These are phyloP conservation scores for Penicillium herquei DNA, from an alignment of 495 filamentous ascomycete species.

Conservation along the genomic window DNA sequence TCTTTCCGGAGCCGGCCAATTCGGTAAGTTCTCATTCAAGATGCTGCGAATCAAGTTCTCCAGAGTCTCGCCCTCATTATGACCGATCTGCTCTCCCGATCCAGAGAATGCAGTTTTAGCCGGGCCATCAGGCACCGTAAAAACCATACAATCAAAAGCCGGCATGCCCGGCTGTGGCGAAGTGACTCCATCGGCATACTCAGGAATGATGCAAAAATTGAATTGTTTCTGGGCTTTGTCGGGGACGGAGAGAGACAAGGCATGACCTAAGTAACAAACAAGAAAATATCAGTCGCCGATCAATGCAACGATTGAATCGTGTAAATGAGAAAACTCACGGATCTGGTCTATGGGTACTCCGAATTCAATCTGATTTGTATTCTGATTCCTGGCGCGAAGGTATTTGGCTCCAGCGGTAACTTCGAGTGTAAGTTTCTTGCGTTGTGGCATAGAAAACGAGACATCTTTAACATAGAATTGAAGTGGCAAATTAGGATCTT, in stretches of 20 bases:
- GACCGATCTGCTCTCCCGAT: conserved; percentile 34
- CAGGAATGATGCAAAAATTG: conserved; percentile 85
- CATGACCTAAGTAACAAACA: conserved; percentile 55
- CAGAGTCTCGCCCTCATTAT: conserved; percentile 57
- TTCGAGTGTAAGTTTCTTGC: conserved; percentile 88
- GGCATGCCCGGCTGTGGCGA: conserved; percentile 32
- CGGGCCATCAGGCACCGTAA: conserved; percentile 72
- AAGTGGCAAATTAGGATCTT: conserved; percentile 33
- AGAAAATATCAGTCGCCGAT: conserved; percentile 4
- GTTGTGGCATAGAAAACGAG: conserved; percentile 74
- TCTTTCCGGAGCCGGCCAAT: no score
- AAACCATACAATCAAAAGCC: conserved; percentile 71
- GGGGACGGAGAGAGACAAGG: conserved; percentile 80
- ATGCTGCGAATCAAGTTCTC: conserved; percentile 62
- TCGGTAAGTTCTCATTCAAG: conserved; percentile 58
- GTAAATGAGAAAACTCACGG: conserved; percentile 52
- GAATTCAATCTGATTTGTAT: conserved; percentile 65
- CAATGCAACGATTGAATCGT: neutral
- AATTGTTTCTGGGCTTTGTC: conserved; percentile 86
- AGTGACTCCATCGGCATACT: conserved; percentile 55
- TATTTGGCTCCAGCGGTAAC: conserved; percentile 56
- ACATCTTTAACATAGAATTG: conserved; percentile 65
- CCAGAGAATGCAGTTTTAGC: conserved; percentile 57
- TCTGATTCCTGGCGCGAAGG: conserved; percentile 65
- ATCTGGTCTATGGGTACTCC: conserved; percentile 70